These are phyloP conservation scores for Candida coquimbonensis DNA, from an alignment of 805 yeast genomes.

Conservation along the genomic window DNA sequence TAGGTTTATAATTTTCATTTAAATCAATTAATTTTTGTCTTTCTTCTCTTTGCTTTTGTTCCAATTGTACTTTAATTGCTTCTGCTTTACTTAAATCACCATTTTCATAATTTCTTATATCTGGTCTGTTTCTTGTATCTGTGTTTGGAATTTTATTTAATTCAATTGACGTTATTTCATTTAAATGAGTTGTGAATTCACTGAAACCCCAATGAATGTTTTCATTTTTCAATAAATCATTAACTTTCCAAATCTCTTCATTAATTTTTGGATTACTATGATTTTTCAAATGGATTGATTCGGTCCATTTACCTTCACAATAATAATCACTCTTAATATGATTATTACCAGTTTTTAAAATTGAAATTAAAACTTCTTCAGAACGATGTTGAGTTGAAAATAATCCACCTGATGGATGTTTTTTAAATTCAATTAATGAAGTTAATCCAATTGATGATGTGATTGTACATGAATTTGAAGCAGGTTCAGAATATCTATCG, in stretches of 20 bases:
- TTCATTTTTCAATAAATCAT: constrained; percentile 51
- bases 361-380: constrained; percentile 49
- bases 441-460: constrained; percentile 61
- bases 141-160: constrained; percentile 63
- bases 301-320: constrained; percentile 79
- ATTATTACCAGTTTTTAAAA: constrained; percentile 15
- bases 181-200: constrained; percentile 70
- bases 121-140: constrained; percentile 89
- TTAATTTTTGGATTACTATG: constrained; percentile 20
- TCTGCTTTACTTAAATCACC: constrained; percentile 74
- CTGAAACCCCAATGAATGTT: constrained; percentile 80
- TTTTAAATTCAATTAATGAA: constrained; percentile 67
- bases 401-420: constrained; percentile 55
- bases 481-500: constrained; percentile 88
- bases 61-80: constrained; percentile 54
- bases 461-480: constrained; percentile 51
- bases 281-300: constrained; percentile 38
- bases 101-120: constrained; percentile 62
- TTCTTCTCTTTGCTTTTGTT: constrained; percentile 73
- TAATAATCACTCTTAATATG: constrained; percentile 11
- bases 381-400: constrained; percentile 72
- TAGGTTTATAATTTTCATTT: constrained; percentile 44
- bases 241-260: constrained; percentile 61
- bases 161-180: constrained; percentile 72
- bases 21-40: constrained; percentile 50